These are phyloP conservation scores for Ophiocordyceps sinensis DNA, from an alignment of 2,329 filamentous ascomycete genomes.

Conservation along the genomic window DNA sequence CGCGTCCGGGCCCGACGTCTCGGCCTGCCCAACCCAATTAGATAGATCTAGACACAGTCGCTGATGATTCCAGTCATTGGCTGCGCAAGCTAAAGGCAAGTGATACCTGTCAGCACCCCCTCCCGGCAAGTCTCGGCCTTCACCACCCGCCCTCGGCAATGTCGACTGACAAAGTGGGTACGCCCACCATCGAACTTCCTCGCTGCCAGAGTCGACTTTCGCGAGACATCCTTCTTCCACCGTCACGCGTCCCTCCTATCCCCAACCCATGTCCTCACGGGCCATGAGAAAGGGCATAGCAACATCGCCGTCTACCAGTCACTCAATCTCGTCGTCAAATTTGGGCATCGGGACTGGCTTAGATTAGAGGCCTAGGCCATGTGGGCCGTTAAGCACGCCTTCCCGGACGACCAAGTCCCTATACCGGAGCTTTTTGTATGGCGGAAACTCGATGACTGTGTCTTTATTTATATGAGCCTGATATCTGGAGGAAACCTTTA, in stretches of 20 bases:
- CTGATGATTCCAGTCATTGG: no score
- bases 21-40: no score
- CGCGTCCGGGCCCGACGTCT: no score
- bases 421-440: slow-evolving; percentile 18
- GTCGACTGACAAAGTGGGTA: background rate
- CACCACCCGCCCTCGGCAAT: background rate
- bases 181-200: background rate
- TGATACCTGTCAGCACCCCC: no score
- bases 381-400: slow-evolving; percentile 1
- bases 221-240: slow-evolving; percentile 4
- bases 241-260: background rate
- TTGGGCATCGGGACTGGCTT: background rate
- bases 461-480: slow-evolving; percentile 7
- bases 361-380: slow-evolving; percentile 4
- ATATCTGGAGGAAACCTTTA: background rate
- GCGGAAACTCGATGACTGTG: slow-evolving; percentile 5
- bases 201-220: slow-evolving; percentile 4
- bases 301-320: background rate
- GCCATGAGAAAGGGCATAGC: background rate
- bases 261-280: background rate
- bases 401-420: slow-evolving; percentile 3
- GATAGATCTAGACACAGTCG: no score
- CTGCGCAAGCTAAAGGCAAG: no score
- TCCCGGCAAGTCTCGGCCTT: no score
- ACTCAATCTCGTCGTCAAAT: background rate